These are phyloP conservation scores for Nothophaeocryptopus gaeumannii DNA, from an alignment of 2,329 filamentous ascomycete genomes.

Conservation along the genomic window DNA sequence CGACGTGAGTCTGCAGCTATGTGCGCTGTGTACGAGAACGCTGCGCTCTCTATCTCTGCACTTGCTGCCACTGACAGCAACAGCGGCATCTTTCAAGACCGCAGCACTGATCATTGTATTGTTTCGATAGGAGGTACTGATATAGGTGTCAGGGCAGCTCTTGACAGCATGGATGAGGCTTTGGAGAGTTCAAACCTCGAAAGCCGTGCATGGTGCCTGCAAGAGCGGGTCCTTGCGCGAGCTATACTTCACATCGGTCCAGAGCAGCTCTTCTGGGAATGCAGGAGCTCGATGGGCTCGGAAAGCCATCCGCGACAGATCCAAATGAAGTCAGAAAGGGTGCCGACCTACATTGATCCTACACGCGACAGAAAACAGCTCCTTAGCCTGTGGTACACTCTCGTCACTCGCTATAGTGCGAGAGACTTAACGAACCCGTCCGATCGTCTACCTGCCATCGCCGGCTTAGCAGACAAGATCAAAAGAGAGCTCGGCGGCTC, in stretches of 20 bases:
- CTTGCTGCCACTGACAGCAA: background rate
- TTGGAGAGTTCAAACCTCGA: background rate
- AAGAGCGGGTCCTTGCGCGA: background rate
- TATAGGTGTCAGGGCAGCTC: background rate
- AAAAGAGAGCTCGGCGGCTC: constrained; percentile 35
- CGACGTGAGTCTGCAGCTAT: background rate
- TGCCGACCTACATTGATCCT: too few species aligned
- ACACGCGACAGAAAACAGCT: too few species aligned
- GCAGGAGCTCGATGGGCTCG: too few species aligned
- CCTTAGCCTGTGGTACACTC: too few species aligned
- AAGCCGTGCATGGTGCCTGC: background rate
- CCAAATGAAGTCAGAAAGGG: too few species aligned
- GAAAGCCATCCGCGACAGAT: too few species aligned
- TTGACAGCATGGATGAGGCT: background rate
- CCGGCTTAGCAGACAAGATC: constrained; percentile 70
- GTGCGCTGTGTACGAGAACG: background rate
- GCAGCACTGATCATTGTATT: background rate
- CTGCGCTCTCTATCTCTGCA: background rate
- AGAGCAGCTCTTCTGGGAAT: too few species aligned
- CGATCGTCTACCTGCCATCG: constrained; percentile 63
- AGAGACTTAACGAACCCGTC: too few species aligned
- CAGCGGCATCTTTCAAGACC: background rate
- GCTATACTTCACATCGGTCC: too few species aligned
- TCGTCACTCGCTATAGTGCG: too few species aligned
- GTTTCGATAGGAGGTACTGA: background rate